Base-by-base conservation (phyloP, 306 rosid species). In the Cicer chorassanicum region DNA sequence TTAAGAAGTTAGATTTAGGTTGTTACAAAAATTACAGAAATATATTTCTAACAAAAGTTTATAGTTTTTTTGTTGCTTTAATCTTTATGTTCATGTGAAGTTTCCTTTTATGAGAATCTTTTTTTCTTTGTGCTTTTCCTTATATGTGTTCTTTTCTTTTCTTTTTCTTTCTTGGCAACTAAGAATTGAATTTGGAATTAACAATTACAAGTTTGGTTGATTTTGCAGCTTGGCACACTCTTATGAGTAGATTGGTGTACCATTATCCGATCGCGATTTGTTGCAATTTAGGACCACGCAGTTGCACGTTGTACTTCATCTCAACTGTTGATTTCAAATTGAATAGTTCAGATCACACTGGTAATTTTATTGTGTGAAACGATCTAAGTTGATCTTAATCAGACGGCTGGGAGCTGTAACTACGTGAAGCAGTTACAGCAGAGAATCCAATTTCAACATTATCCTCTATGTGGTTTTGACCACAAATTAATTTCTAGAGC, bases 61-160 rank as follows among this genome's bases (percentile, higher is more conserved):
- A 38, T 76, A 61, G 40, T 70, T 82, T 85, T 81, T 86, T 59
- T 38, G 77, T 67, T 80, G 70, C 90, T 84, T 87, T 87, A 78
- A 71, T 73, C 89, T 86, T 87, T 84, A 74, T 81, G 72, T 85
- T 86, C 90, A 82, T 85, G 86, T 72, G 86, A 82, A 70, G 65
- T 79, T 81, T 64, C 81, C 84, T 88, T 85, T 86, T 77, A 34
- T 46, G 81, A 80, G 88, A 92, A 86, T 89, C 86, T 85, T 55
- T 65, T 84, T 75, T 50, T 77, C 82, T 82, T 78, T 87, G 82
- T 84, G 88, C 89, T 88, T 89, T 84, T 86, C 87, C 62, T 68
- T 53, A 51, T 81, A 29, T 64, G 44, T 79, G 68, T 61, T 83
- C 74, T 69, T 45, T 67, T 80, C 76, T 72, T 57, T 54, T 57